Base-by-base conservation (phyloP, 2,329 filamentous ascomycete genomes). In the Tolypocladium guangdongense region DNA sequence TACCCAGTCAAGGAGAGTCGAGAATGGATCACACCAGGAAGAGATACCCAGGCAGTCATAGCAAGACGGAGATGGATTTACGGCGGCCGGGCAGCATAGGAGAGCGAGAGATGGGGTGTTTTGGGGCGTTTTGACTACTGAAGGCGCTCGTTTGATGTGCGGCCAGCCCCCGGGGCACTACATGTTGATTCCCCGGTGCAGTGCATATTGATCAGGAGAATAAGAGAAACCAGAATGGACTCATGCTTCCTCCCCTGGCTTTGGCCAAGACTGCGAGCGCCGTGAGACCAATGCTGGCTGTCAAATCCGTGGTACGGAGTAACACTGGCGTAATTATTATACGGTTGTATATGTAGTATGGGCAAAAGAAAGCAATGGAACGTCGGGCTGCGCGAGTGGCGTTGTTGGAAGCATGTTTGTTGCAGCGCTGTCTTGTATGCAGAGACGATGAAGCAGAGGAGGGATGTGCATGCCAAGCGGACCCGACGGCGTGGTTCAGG, bases 21-120 rank as follows among this genome's bases (percentile, higher is more conserved):
- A 52, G 50, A 52, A 36, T 35, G 50, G 27, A 36, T 30, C 36
- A 33, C 32, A 41, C 37, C 38, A 51, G 52, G 38, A 54, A 53
- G 36, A 57, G 54, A 57, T 57, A 57, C 56, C 56, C 54, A 41
- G 50, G 43, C 49, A 45, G 48, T 46, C 50, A 48, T 35, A 50
- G 35, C 53, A 30, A 33, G 43, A 37, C 22, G 37, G 30, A 18
- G 27, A 49, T 22, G 20, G 37, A 32, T 39, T 41, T 36, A 51
- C 10, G 27, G 51, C 46, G 51, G 45, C 45, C 16, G 36, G 52
- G 33, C 39, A 49, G 53, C 41, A 22, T 52, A 43, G 38, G 47
- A 18, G 45, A 45, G 49, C 50, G 48, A 48, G 54, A 56, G 39
- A 50, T 48, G 45, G 38, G 35, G 54, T 57, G 52, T 52, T 57